Base-by-base conservation (phyloP, 208 protist species). In the Kentomonas sorsogonicus region DNA sequence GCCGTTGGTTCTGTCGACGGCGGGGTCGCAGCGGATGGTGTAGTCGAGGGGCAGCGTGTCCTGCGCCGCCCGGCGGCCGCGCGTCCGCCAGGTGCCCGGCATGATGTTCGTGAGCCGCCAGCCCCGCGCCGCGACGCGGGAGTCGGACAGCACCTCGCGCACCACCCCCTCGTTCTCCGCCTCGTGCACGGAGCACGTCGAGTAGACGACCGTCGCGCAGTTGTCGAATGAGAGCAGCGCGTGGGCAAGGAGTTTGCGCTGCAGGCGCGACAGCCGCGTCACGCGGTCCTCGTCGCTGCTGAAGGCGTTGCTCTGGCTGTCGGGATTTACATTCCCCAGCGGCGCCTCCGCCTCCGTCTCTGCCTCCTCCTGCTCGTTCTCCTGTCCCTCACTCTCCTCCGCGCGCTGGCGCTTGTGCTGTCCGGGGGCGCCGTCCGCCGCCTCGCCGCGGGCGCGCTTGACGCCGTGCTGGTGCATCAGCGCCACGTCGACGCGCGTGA, bases 81-180 rank as follows among this genome's bases (percentile, higher is more conserved):
- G 79, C 10, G 77, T 83, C 27, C 60, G 41, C 83, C 86, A 93
- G 9, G 36, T 15, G 1, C 20, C 20, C 0, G 88, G 84, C 83
- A 94, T 89, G 50, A 94, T 92, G 66, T 92, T 63, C 55, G 74
- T 92, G 40, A 94, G 71, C 55, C 33, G 53, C 85, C 88, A 94
- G 18, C 83, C 84, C 6, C 79, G 81, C 44, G 60, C 73, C 60
- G 83, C 64, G 45, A 94, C 84, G 0, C 84, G 84, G 40, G 69
- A 56, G 59, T 92, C 84, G 25, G 62, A 48, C n/a, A 95, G 66
- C 18, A 88, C 86, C 50, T 84, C 68, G 29, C 83, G 83, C 71
- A 96, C 86, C 5, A 96, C 89, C 0, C 63, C 62, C 72, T 97
- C 92, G 57, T 97, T 90, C 53, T 97, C 92, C 52, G 65, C 80